Evolutionary conservation across 805 yeast genomes (phyloP), one percentile per base, ranked within the genome.

Genomic region (Brettanomyces anomalus): DNA sequence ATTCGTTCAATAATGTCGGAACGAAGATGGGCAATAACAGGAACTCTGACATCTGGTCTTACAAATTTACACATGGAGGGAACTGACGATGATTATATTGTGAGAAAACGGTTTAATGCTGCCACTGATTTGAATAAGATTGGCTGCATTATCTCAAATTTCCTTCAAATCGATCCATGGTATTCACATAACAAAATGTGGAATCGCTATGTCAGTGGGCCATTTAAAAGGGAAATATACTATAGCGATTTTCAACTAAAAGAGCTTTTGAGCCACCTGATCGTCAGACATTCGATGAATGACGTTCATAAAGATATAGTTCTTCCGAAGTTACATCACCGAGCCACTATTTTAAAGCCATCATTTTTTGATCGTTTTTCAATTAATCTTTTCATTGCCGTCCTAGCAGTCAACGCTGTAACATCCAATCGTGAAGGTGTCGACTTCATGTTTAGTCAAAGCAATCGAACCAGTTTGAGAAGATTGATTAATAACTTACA

Each of bases 41-140:
- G 89, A 26, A 81, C 89, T 0, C 88, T 88, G 4, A 81, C 87
- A 0, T 71, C 83, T 0, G 89, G 89, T 0, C 61, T 81, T 41
- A 79, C 87, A 0, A 70, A 69, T 36, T 54, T 78, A 6, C 74
- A 76, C 48, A 71, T 79, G 47, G 64, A 60, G 42, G 59, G 62
- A 41, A 64, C 58, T 14, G 44, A 49, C 10, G 54, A 51, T 28
- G 62, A 58, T 26, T 77, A 77, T 50, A 62, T 68, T 0, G 70
- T 79, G 3, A 74, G 70, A 46, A 67, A 67, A 41, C 64, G 59
- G 20, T 79, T 76, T 54, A 70, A 71, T 50, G 75, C 74, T 5
- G 61, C 61, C 34, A 76, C 71, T 30, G 88, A 81, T 54, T 54
- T 81, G 39, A 42, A 53, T 8, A 72, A 74, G 47, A 51, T 81